phyloP scores from a whole-genome alignment of 768 basidiomycete genomes.

The Boletus reticulatus region DNA sequence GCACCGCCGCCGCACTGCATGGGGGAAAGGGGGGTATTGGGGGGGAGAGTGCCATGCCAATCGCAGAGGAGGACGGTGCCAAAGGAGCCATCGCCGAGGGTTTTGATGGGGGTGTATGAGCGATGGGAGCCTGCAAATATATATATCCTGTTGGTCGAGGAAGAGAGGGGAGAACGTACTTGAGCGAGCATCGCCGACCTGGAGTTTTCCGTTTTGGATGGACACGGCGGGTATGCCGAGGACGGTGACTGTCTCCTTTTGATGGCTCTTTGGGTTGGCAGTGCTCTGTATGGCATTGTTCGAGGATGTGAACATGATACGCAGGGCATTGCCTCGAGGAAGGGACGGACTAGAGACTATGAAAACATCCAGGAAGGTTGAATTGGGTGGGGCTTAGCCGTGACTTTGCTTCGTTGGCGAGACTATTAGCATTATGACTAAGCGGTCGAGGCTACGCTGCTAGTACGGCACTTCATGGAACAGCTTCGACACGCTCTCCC shows the following conservation, averaged over 20 bases:
- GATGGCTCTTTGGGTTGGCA: conserved; percentile 22
- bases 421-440: conserved; percentile 11
- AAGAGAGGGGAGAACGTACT: conserved; percentile 46
- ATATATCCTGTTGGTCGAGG: neutral
- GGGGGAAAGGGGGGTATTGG: conserved; percentile 85
- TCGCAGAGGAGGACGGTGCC: conserved; percentile 99
- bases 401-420: neutral
- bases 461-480: conserved; percentile 91
- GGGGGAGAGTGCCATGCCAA: conserved; percentile 95
- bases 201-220: conserved; percentile 63
- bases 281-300: conserved; percentile 30
- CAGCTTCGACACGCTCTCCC: conserved; percentile 88
- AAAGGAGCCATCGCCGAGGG: conserved; percentile 97
- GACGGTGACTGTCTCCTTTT: conserved; percentile 64
- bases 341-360: conserved; percentile 13
- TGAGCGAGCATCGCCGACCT: conserved; percentile 69
- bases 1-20: conserved; percentile 96
- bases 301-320: conserved; percentile 34
- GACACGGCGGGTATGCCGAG: conserved; percentile 75
- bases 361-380: conserved; percentile 13
- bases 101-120: conserved; percentile 93
- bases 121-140: conserved; percentile 66
- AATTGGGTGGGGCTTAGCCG: neutral
- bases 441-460: conserved; percentile 12
- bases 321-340: conserved; percentile 32